Evolutionary conservation across 768 basidiomycete species (phyloP).

Genomic region (Lactarius psammicola): DNA sequence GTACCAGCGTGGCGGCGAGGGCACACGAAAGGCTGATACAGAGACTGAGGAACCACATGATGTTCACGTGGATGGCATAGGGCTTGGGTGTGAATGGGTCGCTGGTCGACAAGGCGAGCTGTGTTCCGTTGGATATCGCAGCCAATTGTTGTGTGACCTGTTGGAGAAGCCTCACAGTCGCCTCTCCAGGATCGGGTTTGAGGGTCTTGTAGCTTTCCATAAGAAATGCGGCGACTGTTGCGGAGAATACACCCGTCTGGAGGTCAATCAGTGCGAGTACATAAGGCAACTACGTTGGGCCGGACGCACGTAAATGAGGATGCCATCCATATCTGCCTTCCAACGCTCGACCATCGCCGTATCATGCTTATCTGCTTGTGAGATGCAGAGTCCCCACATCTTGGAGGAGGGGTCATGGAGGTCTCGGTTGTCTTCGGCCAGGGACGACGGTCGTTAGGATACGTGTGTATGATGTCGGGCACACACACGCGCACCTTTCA

Average conservation of each 20-base stretch:
- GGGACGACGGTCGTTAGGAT: background rate
- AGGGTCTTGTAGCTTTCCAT: constrained; percentile 27
- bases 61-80: constrained; percentile 20
- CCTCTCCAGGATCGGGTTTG: constrained; percentile 18
- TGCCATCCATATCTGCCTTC: constrained; percentile 25
- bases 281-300: background rate
- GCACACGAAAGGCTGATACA: constrained; percentile 16
- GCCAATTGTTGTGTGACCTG: constrained; percentile 18
- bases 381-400: constrained; percentile 23
- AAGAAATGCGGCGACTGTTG: constrained; percentile 26
- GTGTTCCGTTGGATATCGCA: constrained; percentile 15
- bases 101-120: background rate
- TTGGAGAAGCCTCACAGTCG: background rate
- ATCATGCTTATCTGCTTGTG: constrained; percentile 8
- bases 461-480: background rate
- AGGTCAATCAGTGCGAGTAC: background rate
- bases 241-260: constrained; percentile 27
- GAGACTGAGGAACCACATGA: constrained; percentile 28
- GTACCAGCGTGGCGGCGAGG: constrained; percentile 21
- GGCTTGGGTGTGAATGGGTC: background rate
- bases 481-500: background rate
- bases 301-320: constrained; percentile 24
- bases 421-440: background rate
- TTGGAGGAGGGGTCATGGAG: constrained; percentile 16
- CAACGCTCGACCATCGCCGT: constrained; percentile 13